Base-by-base conservation (phyloP, 768 basidiomycete species). In the Psilocybe subaeruginosa region DNA sequence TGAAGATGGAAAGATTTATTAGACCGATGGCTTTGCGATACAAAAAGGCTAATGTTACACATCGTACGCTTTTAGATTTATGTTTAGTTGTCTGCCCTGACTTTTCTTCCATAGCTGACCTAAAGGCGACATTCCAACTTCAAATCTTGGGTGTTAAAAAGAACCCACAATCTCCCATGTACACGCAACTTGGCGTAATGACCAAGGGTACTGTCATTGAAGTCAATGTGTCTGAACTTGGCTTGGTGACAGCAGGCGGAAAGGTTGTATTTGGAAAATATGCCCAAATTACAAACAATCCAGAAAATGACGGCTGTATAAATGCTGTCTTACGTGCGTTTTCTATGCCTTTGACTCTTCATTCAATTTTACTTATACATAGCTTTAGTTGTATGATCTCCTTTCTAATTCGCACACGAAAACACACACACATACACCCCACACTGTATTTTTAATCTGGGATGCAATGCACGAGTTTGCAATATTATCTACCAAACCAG, bases 91-190 rank as follows among this genome's bases (percentile, higher is more conserved):
- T 48, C 16, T 41, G 41, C 30, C 56, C 47, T 56, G 37, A 56
- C 50, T 11, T 66, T 47, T 31, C 11, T 47, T 35, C 43, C 59
- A 27, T 71, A 97, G 95, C 97, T 59, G 97, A 98, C 72, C 79
- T 99, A 50, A 98, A 97, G 77, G 97, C 97, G 7, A 99, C 97
- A 3, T 99, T 99, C 86, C 97, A 99, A 74, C 82, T 99, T 4
- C 95, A 97, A 66, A 99, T 99, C 65, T 80, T 99, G 47, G 93
- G 93, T 48, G 97, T 99, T 59, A 99, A 99, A 84, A 99, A 99
- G 82, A 99, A 99, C 71, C 97, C 97, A 27, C 97, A 99, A 73
- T 97, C 95, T 17, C 97, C 97, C 0, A 96, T 96, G 92, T 96
- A 95, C 71, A 95, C 95, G 0, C 93, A 95, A 70, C 86, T 96